phyloP scores from a whole-genome alignment of 352 stramenopile species.

The Globisporangium orthogonon region DNA sequence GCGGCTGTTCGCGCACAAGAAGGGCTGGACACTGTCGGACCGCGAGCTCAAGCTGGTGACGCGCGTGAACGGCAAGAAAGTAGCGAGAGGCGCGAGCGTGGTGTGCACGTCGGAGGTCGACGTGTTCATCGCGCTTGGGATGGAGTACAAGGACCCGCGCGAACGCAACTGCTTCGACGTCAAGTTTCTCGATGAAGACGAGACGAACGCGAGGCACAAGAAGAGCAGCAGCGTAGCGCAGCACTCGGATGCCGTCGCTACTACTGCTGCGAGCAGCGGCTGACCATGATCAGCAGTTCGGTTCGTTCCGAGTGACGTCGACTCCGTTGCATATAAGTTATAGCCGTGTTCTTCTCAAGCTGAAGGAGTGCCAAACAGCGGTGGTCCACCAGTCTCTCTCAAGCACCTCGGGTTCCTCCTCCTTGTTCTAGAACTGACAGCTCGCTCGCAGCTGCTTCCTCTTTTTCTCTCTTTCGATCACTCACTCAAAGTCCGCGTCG shows the following conservation, averaged over 20 bases:
- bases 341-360: neutral
- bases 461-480: neutral
- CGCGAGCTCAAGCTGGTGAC: slow-evolving; percentile 55
- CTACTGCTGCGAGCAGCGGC: neutral
- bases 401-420: neutral
- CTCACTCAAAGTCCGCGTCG: slow-evolving; percentile 31
- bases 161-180: slow-evolving; percentile 81
- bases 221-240: neutral
- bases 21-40: slow-evolving; percentile 73
- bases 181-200: slow-evolving; percentile 74
- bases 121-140: slow-evolving; percentile 76
- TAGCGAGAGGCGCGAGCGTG: slow-evolving; percentile 61
- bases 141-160: slow-evolving; percentile 79
- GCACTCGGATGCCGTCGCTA: neutral
- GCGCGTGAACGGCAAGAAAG: slow-evolving; percentile 45
- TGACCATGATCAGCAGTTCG: neutral
- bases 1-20: slow-evolving; percentile 72
- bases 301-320: neutral
- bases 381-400: no score
- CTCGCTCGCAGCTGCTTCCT: neutral
- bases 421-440: no score
- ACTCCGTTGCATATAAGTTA: neutral
- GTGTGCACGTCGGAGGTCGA: slow-evolving; percentile 77
- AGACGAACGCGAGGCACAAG: slow-evolving; percentile 40
- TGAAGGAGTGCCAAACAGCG: neutral